These are phyloP conservation scores for Forsythia viridissima DNA, from an alignment of 257 asterid genomes.

Conservation along the genomic window DNA sequence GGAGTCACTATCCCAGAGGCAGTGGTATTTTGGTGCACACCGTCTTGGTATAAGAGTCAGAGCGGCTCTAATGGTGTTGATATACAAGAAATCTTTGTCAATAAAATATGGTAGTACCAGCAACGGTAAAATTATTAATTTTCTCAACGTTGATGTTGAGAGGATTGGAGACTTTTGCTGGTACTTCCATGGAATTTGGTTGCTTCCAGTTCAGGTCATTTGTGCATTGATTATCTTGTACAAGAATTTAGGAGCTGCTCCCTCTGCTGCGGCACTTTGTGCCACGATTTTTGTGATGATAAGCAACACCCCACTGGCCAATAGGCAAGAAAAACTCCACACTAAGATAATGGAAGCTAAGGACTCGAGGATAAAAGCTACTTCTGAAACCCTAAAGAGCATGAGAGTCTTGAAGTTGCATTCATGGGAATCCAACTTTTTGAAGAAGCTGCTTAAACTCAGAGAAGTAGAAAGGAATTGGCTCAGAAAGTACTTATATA, in stretches of 20 bases:
- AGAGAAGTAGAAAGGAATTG: slow-evolving; percentile 63
- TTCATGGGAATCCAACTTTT: slow-evolving; percentile 73
- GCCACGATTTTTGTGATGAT: slow-evolving; percentile 74
- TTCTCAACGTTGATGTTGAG: slow-evolving; percentile 75
- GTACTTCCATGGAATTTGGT: slow-evolving; percentile 78
- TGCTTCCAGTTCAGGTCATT: slow-evolving; percentile 70
- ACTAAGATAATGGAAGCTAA: slow-evolving; percentile 78
- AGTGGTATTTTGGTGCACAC: slow-evolving; percentile 88
- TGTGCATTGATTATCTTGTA: slow-evolving; percentile 65
- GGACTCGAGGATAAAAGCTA: slow-evolving; percentile 71
- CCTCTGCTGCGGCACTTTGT: slow-evolving; percentile 67
- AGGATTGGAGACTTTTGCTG: slow-evolving; percentile 83
- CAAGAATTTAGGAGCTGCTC: slow-evolving; percentile 70
- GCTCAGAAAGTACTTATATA: slow-evolving; percentile 62
- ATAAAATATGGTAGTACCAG: slow-evolving; percentile 56
- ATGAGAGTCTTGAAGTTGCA: slow-evolving; percentile 76
- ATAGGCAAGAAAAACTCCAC: slow-evolving; percentile 62
- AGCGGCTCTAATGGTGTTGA: slow-evolving; percentile 72
- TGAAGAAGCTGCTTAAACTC: slow-evolving; percentile 50
- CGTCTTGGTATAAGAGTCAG: slow-evolving; percentile 67
- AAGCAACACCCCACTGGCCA: slow-evolving; percentile 84
- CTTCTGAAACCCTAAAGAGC: slow-evolving; percentile 74
- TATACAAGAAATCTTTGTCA: slow-evolving; percentile 61
- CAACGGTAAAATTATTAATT: slow-evolving; percentile 62
- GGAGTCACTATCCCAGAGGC: slow-evolving; percentile 85